Conservation (phyloP, 169 alveolate genomes). For the Fabrea salina region DNA sequence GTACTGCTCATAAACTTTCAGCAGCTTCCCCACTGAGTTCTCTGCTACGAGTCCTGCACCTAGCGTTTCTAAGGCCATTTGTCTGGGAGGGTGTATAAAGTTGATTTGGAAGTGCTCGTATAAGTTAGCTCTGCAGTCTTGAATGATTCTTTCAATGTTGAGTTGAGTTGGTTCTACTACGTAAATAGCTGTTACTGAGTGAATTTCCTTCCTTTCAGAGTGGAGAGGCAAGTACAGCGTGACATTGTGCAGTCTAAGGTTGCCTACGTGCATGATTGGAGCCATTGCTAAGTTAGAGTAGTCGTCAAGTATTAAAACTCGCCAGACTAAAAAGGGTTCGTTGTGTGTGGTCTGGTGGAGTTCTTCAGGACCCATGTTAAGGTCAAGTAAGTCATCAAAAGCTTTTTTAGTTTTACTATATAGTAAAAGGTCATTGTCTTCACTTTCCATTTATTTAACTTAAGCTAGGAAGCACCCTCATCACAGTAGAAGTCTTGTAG, state of each 20-base stretch:
- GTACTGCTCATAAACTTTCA: constrained; percentile 85
- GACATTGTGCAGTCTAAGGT: constrained; percentile 82
- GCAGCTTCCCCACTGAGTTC: constrained; percentile 64
- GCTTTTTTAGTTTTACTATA: neutral
- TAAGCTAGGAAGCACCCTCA: neutral
- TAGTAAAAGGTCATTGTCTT: neutral
- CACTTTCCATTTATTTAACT: neutral
- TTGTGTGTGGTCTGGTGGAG: neutral
- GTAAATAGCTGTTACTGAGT: constrained; percentile 88
- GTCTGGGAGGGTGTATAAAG: constrained; percentile 76
- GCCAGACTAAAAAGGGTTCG: neutral
- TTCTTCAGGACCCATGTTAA: neutral
- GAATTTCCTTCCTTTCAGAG: constrained; percentile 70
- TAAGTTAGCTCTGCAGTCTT: constrained; percentile 38
- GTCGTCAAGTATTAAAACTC: constrained; percentile 5
- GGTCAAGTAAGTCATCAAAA: neutral
- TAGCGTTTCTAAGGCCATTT: constrained; percentile 60
- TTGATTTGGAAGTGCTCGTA: constrained; percentile 79
- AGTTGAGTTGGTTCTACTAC: constrained; percentile 77
- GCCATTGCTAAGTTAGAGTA: neutral
- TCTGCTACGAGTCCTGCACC: constrained; percentile 78
- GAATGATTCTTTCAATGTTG: constrained; percentile 54
- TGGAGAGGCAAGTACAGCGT: constrained; percentile 72
- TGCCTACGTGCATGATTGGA: constrained; percentile 54
- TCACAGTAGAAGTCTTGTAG: neutral